Evolutionary conservation across 2,329 filamentous ascomycete genomes (phyloP), one percentile per base, ranked within the genome.

Genomic region (Colletotrichum gloeosporioides): DNA sequence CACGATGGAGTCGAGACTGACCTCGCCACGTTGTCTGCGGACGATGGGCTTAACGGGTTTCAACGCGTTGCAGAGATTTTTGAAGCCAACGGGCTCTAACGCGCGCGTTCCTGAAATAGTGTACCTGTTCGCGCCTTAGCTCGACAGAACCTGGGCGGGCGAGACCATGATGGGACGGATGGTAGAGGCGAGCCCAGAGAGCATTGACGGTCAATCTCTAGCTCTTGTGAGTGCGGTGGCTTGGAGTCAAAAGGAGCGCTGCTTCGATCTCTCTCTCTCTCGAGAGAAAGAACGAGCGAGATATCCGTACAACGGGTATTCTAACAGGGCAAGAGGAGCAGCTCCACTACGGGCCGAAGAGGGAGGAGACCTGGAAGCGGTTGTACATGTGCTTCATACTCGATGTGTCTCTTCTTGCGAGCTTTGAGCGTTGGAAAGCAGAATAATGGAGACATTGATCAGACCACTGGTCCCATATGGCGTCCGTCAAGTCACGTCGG

Each of bases 91-190:
- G 31, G 63, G 70, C 55, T 32, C 49, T 68, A 64, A 53, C n/a
- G 32, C 61, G 49, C 39, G 69, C 71, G 65, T 73, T 69, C 70
- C 70, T 64, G 71, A 74, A 76, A 76, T 74, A 73, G 70, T 59
- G 59, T 39, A 69, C 61, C 34, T 49, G 49, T 61, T 69, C 57
- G 64, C 61, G 36, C 31, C 27, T 53, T 76, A 64, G 64, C 44
- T 49, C 10, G 64, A 69, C 13, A 36, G 22, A 16, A 29, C 27
- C 57, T 44, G 59, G 63, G 62, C n/a, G 59, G 36, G 34, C 12
- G n/a, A 69, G 65, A 36, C 57, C 65, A 27, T 39, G 64, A 73
- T 73, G 73, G 59, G 70, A 76, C 73, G 70, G 64, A 76, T 73
- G 70, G 57, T 70, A 76, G 70, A 65, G 73, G 32, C 44, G 27